phyloP scores from a whole-genome alignment of 768 basidiomycete species.

The Tephrocybe sp. region DNA sequence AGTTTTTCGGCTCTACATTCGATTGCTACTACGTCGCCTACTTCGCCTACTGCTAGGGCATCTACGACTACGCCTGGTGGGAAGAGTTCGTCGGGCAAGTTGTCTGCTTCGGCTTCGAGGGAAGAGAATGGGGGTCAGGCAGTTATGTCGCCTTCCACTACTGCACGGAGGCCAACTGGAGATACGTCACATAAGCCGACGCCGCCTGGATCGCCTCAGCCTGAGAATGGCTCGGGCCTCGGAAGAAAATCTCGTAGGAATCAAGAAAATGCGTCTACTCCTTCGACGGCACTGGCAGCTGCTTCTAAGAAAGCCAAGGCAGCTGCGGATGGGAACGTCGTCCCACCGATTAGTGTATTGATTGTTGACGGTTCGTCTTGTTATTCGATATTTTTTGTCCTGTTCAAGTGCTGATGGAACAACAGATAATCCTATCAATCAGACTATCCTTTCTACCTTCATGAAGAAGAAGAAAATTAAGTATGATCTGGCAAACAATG shows the following conservation, averaged over 20 bases:
- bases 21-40: conserved; percentile 15
- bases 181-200: conserved; percentile 10
- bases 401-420: conserved; percentile 8
- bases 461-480: conserved; percentile 96
- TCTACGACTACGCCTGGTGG: neutral
- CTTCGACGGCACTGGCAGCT: conserved; percentile 26
- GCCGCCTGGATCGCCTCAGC: conserved; percentile 12
- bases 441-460: conserved; percentile 94
- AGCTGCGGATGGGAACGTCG: conserved; percentile 63
- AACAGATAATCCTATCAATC: conserved; percentile 96
- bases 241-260: conserved; percentile 6
- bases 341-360: conserved; percentile 95
- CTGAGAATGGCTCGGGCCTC: conserved; percentile 9
- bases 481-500: conserved; percentile 91
- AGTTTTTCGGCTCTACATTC: conserved; percentile 36
- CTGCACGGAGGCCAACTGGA: neutral
- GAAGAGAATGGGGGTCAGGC: neutral
- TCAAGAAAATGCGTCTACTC: conserved; percentile 6
- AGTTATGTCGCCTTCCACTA: neutral
- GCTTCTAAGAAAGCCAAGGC: conserved; percentile 50
- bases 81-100: conserved; percentile 7
- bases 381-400: neutral
- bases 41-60: too few species aligned
- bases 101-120: conserved; percentile 4
- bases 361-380: conserved; percentile 88